Base-by-base conservation (phyloP, 495 filamentous ascomycete species). In the Cairneyella variabilis region DNA sequence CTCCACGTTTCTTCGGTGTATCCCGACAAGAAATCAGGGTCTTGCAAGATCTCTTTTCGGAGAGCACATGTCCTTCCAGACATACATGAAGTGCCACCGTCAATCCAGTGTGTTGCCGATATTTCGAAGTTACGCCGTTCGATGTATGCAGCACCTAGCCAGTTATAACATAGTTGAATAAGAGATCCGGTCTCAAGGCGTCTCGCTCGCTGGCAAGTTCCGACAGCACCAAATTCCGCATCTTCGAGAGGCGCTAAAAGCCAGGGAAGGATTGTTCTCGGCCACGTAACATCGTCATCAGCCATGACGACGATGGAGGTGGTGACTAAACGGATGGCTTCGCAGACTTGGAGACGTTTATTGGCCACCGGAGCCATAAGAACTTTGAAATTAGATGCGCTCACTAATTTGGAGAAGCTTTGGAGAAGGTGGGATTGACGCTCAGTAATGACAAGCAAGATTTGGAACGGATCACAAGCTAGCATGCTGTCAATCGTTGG, bases 221-320 rank as follows among this genome's bases (percentile, higher is more conserved):
- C 88, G 45, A 91, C 89, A 14, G 85, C 87, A 46, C 89, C 88
- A 39, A 88, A 85, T 44, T 72, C 66, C 10, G 82, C 74, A 59
- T 90, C 82, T 59, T 91, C 86, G 55, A 95, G 90, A 0, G 89
- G 86, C 0, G 89, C 89, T 56, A 95, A 72, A 48, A 93, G 83
- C 86, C 87, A 95, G 25, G 81, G 80, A 46, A 91, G 77, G 36
- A 91, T 77, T 7, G 79, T 86, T 2, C 68, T 67, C 1, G 87
- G 88, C 86, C 87, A 91, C 53, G 78, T 82, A 41, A 95, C 88
- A 64, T 95, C 88, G 69, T 92, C 88, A 65, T 95, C 88, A 34
- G 85, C 85, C 59, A 93, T 84, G 45, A 91, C 69, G 6, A 83
- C 90, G 58, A 92, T 87, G 18, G 76, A 64, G 1, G 86, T 92